Base-by-base conservation (phyloP, 2,329 filamentous ascomycete species). In the Verticillium isaacii region DNA sequence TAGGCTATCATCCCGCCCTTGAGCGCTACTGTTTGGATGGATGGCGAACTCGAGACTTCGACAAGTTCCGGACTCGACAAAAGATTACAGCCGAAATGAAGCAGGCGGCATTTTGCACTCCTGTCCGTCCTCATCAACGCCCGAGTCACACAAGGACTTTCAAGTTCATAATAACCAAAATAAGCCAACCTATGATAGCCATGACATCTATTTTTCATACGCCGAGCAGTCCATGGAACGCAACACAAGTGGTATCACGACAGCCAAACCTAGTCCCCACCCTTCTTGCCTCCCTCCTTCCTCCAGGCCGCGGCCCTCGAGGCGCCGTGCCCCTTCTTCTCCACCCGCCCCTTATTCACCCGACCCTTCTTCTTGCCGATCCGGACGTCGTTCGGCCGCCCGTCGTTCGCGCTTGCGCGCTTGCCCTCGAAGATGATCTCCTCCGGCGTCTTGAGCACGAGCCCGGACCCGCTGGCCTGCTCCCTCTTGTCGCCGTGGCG, bases 381-480 rank as follows among this genome's bases (percentile, higher is more conserved):
- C 72, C 82, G 88, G 64, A 85, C 73, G 68, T 86, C 85, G 73
- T 78, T 89, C 50, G 85, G 85, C 68, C 81, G 87, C 5, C 85
- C 88, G 63, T 89, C 85, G 62, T 82, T 89, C 36, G 82, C 78
- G 60, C 84, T 91, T 11, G 91, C 91, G 60, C 92, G 83, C 65
- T 89, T 87, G 0, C 92, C 92, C 73, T 96, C 92, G 68, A 94
- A 93, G n/a, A 93, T 84, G 65, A 93, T 85, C 17, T 82, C 80
- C 74, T 93, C 89, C 0, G 89, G 88, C 1, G 83, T 82, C 75
- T 85, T 84, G 23, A 65, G 63, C 19, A 64, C 64, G 45, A 63
- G 67, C 55, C 63, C 66, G 41, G 64, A 65, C 58, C 63, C 68
- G 60, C 67, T 69, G 32, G 60, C 61, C 25, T 45, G 41, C 19